Evolutionary conservation across 768 basidiomycete genomes (phyloP).

Genomic region (Tubosaeta brunneosetosa): DNA sequence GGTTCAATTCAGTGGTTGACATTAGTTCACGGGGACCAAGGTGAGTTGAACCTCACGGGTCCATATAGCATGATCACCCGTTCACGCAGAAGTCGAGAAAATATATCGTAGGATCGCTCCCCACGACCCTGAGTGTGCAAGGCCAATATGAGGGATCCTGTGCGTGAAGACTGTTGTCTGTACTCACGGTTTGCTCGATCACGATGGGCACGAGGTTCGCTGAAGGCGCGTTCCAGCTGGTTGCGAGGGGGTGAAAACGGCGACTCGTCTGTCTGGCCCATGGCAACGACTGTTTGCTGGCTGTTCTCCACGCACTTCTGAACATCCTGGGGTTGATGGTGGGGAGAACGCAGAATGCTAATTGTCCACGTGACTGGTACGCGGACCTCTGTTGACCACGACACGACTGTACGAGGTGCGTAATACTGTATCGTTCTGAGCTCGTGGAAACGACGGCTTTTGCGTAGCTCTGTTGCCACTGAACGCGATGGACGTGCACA

Average conservation of each 20-base stretch:
- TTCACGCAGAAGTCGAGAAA: constrained; percentile 87
- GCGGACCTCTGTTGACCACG: constrained; percentile 11
- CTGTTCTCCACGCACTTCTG: constrained; percentile 23
- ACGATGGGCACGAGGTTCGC: constrained; percentile 84
- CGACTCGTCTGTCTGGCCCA: constrained; percentile 28
- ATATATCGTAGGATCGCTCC: constrained; percentile 92
- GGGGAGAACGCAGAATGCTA: constrained; percentile 1
- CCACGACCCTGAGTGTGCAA: constrained; percentile 59
- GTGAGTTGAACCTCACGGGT: constrained; percentile 52
- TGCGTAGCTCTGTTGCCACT: background rate
- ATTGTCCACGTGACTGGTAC: constrained; percentile 25
- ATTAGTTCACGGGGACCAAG: constrained; percentile 8
- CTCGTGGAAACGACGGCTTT: background rate
- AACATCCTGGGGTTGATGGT: constrained; percentile 22
- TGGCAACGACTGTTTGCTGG: constrained; percentile 14
- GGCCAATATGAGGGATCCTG: constrained; percentile 11
- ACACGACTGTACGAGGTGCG: constrained; percentile 16
- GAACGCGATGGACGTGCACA: constrained; percentile 23
- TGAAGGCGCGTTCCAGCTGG: constrained; percentile 42
- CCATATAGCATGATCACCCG: constrained; percentile 95
- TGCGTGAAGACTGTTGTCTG: constrained; percentile 4
- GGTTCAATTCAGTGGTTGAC: constrained; percentile 8
- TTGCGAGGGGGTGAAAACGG: constrained; percentile 51
- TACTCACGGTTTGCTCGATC: constrained; percentile 80
- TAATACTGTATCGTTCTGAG: background rate